Evolutionary conservation across 2,329 filamentous ascomycete genomes (phyloP).

Genomic region (Trichoderma semiorbis): DNA sequence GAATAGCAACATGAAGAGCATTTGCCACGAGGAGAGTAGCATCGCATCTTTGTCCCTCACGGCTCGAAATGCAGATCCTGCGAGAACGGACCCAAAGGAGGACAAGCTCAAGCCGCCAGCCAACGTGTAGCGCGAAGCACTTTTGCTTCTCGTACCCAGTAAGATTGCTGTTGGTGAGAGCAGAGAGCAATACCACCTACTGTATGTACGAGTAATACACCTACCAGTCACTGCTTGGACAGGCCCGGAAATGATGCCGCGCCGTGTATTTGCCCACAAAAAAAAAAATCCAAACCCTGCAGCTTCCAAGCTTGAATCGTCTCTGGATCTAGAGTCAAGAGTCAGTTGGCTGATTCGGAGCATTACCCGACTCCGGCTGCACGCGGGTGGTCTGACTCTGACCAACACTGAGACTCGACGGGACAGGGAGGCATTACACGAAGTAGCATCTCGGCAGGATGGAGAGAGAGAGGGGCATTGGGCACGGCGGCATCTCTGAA

Average conservation of each 20-base stretch:
- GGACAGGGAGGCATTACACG: neutral
- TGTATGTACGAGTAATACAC: neutral
- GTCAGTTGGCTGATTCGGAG: neutral
- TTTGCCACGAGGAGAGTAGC: neutral
- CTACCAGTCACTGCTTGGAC: neutral
- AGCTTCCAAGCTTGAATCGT: neutral
- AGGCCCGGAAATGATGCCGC: neutral
- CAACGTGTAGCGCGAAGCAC: neutral
- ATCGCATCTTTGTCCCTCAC: neutral
- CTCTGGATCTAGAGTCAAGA: neutral
- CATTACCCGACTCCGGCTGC: neutral
- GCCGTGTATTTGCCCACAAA: neutral
- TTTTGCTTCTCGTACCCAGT: neutral
- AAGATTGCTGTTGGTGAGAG: constrained; percentile 3
- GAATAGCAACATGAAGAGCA: neutral
- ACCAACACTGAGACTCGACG: neutral
- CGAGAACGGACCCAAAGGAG: neutral
- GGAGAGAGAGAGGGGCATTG: neutral
- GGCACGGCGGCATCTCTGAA: neutral
- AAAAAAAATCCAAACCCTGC: neutral
- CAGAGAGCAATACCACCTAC: neutral
- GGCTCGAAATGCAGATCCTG: neutral
- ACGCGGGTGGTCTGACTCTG: constrained; percentile 1
- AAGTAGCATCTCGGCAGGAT: neutral
- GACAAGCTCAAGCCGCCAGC: neutral